Conservation (phyloP, 2,329 filamentous ascomycete genomes). For the Colletotrichum musae region DNA sequence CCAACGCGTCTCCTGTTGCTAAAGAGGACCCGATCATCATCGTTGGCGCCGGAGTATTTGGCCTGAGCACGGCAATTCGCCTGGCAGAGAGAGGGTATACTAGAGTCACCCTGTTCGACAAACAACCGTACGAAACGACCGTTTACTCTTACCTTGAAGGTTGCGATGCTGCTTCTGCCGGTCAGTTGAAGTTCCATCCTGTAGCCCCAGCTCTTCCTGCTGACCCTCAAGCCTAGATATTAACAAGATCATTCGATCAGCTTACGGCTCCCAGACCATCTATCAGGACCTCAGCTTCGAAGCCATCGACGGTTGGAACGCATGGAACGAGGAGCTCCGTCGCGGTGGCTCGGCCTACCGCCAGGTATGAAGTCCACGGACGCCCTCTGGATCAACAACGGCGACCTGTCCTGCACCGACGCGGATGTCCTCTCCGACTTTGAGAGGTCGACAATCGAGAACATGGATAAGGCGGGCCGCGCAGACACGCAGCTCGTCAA, state of each 20-base stretch:
- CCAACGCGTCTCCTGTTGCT: background rate
- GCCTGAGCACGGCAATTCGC: conserved; percentile 22
- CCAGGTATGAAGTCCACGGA: conserved; percentile 54
- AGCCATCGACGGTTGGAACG: conserved; percentile 56
- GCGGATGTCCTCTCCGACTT: conserved; percentile 46
- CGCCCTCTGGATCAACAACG: conserved; percentile 55
- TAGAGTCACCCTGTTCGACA: conserved; percentile 63
- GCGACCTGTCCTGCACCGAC: conserved; percentile 49
- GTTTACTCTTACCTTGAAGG: conserved; percentile 57
- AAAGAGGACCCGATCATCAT: background rate
- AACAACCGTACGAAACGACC: conserved; percentile 56
- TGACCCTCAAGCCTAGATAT: background rate
- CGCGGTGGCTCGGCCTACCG: conserved; percentile 47
- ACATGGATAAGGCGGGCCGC: conserved; percentile 53
- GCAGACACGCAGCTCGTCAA: conserved; percentile 53
- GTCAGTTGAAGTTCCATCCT: conserved; percentile 37
- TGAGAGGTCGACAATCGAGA: conserved; percentile 53
- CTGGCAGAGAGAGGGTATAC: conserved; percentile 55
- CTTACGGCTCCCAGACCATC: conserved; percentile 52
- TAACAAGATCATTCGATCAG: conserved; percentile 11
- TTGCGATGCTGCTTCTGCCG: conserved; percentile 60
- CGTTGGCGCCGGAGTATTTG: conserved; percentile 47
- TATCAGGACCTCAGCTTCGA: conserved; percentile 62
- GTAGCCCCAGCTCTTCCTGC: background rate
- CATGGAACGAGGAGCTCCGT: conserved; percentile 59